Evolutionary conservation across 2,329 filamentous ascomycete species (phyloP), one percentile per base, ranked within the genome.

Genomic region (Nemania abortiva): DNA sequence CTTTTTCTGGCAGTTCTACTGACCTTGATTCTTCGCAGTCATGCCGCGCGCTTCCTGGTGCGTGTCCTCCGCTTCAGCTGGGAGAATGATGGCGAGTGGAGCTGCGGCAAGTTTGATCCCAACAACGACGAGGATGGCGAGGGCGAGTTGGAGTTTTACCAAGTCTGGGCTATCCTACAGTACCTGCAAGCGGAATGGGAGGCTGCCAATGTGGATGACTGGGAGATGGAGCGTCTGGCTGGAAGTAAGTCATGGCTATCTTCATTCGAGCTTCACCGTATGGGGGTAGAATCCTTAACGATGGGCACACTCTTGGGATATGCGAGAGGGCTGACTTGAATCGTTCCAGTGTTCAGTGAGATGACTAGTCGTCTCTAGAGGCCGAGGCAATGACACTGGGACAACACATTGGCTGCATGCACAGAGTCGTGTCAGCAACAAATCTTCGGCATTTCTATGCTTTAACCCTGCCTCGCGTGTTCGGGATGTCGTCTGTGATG

Each of bases 151-250:
- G 76, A 78, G 56, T 74, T 78, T 39, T 73, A 71, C 63, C 74
- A 77, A 47, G 76, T 76, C 22, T 78, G 77, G 76, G 69, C 74
- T 0, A 70, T 77, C 39, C 57, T 78, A 20, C 65, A 71, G 22
- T 78, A 77, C 42, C 54, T 77, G 29, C 77, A 77, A 66, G 72
- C 68, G 0, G 76, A 78, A 24, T 78, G 77, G 77, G 75, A 78
- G 61, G 74, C 72, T 9, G 73, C 70, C 20, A 74, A 75, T 49
- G 53, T 74, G 24, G 73, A 75, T 15, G 70, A 70, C 15, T 76
- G 73, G 72, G 74, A 75, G 27, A 37, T 63, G 13, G 70, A 72
- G 3, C 57, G 54, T 18, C 31, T 72, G 2, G 53, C 49, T 47
- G 42, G 31, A 42, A 59, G 61, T 69, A 56, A 63, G 63, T 55